Conservation (phyloP, 225 moss, liverwort and hornwort genomes). For the Bryum argenteum region DNA sequence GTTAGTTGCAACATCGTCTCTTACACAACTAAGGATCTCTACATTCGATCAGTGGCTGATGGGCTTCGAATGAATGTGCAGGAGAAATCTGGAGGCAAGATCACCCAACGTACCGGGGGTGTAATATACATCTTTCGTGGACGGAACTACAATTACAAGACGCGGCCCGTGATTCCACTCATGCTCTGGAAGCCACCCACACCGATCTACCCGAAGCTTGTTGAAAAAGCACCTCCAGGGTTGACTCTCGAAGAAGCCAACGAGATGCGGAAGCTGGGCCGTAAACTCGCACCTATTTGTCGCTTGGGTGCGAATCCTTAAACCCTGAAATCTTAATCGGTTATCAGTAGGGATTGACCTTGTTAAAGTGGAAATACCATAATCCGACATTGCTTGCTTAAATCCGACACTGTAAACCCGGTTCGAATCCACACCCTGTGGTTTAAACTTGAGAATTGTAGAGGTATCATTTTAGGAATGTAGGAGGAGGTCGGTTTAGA, state of each 20-base stretch:
- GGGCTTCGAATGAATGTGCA: slow-evolving; percentile 29
- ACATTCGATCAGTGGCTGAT: slow-evolving; percentile 9
- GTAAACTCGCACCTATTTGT: slow-evolving; percentile 67
- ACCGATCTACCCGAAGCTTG: slow-evolving; percentile 86
- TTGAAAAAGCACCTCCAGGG: slow-evolving; percentile 75
- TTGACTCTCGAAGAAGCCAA: slow-evolving; percentile 65
- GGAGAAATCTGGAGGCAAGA: slow-evolving; percentile 85
- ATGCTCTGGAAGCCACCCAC: slow-evolving; percentile 98
- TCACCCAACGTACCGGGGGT: slow-evolving; percentile 80
- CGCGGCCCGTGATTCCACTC: slow-evolving; percentile 70
- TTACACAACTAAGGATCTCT: not conserved
- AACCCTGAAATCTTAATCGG: not conserved
- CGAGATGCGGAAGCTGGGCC: slow-evolving; percentile 59
- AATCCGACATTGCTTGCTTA: no score
- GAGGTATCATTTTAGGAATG: no score
- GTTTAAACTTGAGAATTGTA: no score
- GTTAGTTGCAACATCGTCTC: slow-evolving; percentile 32
- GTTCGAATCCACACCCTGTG: no score
- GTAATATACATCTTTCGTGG: slow-evolving; percentile 75
- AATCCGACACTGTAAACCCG: no score
- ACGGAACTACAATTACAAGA: slow-evolving; percentile 91
- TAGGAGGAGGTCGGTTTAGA: no score
- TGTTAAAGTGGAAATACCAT: no score
- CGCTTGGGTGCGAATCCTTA: slow-evolving; percentile 55
- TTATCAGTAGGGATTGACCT: not conserved